Evolutionary conservation across 495 filamentous ascomycete species (phyloP), one percentile per base, ranked within the genome.

Genomic region (Penicillium subrubescens): DNA sequence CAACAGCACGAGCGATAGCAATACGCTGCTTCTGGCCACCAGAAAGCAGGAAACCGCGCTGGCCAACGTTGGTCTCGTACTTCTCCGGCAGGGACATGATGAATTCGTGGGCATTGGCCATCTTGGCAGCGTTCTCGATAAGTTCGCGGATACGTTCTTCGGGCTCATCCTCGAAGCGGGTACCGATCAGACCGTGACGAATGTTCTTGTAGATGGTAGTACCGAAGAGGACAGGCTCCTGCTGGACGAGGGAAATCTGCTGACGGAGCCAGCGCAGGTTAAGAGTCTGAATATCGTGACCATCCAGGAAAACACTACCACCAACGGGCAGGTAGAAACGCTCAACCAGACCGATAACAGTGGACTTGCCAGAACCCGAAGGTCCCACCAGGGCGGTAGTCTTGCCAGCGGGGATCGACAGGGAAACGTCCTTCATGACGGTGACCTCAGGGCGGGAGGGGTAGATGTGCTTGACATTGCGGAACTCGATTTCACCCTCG

Each of bases 21-120:
- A 97, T 95, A 63, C 95, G 91, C 74, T 99, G 95, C 75, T 97
- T 97, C 78, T 99, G 95, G 31, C 95, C 95, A 75, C 95, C 95
- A 59, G 90, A 94, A 39, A 99, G 83, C 44, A 97, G 77, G 75
- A 96, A 96, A 14, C 95, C 95, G 50, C 95, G 90, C 75, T 98
- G 94, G 58, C 95, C 95, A 57, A 99, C 95, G 65, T 96, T 91
- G 0, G 95, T 98, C 68, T 97, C 88, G 71, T 97, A 97, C 2
- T 90, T 89, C 73, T 97, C 90, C 0, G 95, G 94, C 5, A 98
- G 80, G n/a, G 80, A 78, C 15, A 76, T 85, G 68, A 99, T 88
- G 72, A 98, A 98, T 60, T 94, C 93, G 68, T 97, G 93, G 3
- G 94, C 94, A 71, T 97, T 97, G 37, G 95, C 89, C 87, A 91